phyloP scores from a whole-genome alignment of 2,329 filamentous ascomycete genomes.

The Fonsecaea monophora region DNA sequence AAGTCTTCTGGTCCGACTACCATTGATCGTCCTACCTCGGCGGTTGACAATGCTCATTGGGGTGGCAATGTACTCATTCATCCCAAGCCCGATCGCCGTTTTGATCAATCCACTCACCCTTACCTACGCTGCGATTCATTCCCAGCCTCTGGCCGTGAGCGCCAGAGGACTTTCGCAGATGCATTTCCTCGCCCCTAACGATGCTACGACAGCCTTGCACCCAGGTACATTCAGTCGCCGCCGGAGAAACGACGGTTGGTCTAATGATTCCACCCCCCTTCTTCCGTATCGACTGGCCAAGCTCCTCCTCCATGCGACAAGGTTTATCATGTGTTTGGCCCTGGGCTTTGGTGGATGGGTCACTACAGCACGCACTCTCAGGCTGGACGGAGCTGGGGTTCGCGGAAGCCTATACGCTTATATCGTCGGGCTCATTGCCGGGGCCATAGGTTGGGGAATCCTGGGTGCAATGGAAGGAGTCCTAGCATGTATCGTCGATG shows the following conservation, averaged over 20 bases:
- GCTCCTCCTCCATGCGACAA: conserved; percentile 85
- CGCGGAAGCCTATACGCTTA: conserved; percentile 92
- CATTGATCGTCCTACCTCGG: conserved; percentile 80
- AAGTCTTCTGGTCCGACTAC: conserved; percentile 79
- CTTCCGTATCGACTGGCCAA: conserved; percentile 90
- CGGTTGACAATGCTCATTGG: conserved; percentile 73
- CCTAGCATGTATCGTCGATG: conserved; percentile 84
- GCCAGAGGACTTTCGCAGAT: conserved; percentile 82
- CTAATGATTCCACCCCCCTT: conserved; percentile 59
- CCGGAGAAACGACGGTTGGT: conserved; percentile 41
- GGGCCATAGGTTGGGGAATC: conserved; percentile 93
- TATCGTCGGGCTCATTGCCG: conserved; percentile 87
- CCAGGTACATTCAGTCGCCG: conserved; percentile 47
- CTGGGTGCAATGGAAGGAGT: conserved; percentile 90
- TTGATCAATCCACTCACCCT: conserved; percentile 90
- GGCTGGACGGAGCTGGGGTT: conserved; percentile 62
- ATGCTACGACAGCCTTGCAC: conserved; percentile 72
- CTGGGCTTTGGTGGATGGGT: conserved; percentile 98
- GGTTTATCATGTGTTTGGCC: conserved; percentile 87
- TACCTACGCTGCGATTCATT: conserved; percentile 93
- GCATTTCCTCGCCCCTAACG: conserved; percentile 75
- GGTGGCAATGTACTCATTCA: conserved; percentile 76
- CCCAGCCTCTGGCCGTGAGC: conserved; percentile 77
- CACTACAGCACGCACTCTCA: conserved; percentile 80
- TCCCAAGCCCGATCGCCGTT: conserved; percentile 83